phyloP scores from a whole-genome alignment of 1,284 basidiomycete species.

The Neotropicomus parvogracilis region DNA sequence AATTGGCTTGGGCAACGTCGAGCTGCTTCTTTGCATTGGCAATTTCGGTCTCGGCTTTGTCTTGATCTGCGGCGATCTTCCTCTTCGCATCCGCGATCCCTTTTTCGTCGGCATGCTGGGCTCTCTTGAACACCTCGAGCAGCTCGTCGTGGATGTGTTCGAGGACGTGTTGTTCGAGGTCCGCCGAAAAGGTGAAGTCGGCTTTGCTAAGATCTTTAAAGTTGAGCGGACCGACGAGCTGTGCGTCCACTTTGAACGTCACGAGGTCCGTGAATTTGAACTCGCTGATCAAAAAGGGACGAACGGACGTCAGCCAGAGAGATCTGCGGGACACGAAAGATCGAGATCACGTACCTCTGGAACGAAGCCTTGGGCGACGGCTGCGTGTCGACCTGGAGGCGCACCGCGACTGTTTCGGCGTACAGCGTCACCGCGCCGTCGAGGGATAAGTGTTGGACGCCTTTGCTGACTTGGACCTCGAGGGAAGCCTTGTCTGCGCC shows the following conservation, averaged over 20 bases:
- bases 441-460: constrained; percentile 5
- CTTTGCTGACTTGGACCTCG: constrained; percentile 8
- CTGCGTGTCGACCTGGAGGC: constrained; percentile 6
- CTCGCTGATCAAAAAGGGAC: not conserved
- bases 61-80: not conserved
- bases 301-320: too few relatives aligned
- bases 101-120: constrained; percentile 1
- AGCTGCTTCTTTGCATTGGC: not conserved
- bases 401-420: constrained; percentile 2
- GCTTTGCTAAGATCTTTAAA: constrained; percentile 6
- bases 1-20: not conserved
- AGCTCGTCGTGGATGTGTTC: constrained; percentile 10
- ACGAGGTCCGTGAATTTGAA: constrained; percentile 10
- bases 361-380: constrained; percentile 6
- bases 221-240: not conserved
- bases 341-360: not conserved
- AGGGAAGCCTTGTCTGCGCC: constrained; percentile 5
- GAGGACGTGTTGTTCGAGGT: constrained; percentile 13
- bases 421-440: constrained; percentile 10
- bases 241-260: constrained; percentile 5
- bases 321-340: too few relatives aligned
- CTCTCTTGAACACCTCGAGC: not conserved
- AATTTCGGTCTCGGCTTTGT: not conserved
- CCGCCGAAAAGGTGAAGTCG: constrained; percentile 4
- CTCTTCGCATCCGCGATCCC: constrained; percentile 4